Evolutionary conservation across 2,329 filamentous ascomycete genomes (phyloP).

Genomic region (Cordyceps tenuipes): DNA sequence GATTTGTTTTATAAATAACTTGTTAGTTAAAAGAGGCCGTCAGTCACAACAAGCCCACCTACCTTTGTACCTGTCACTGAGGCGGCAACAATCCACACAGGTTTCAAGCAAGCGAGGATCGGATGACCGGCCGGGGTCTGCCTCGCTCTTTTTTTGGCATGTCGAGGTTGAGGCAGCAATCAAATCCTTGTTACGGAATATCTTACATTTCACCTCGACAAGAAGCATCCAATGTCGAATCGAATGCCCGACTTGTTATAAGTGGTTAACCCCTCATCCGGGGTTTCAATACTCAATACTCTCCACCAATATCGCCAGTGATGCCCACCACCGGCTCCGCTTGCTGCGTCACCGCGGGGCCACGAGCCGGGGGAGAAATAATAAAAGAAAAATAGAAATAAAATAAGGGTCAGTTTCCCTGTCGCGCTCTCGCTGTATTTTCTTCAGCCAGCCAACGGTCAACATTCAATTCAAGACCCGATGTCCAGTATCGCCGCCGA

Average conservation of each 20-base stretch:
- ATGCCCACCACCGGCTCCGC: background rate
- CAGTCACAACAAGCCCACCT: background rate
- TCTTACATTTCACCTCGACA: background rate
- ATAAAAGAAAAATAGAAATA: too few relatives aligned
- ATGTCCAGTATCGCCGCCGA: conserved; percentile 32
- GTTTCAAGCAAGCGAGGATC: background rate
- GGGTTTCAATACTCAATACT: background rate
- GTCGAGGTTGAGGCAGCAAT: background rate
- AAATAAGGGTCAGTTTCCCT: too few relatives aligned
- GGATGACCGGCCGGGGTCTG: too few relatives aligned
- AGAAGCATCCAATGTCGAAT: too few relatives aligned
- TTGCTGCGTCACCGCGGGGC: background rate
- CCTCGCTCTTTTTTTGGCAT: background rate
- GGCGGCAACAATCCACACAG: background rate
- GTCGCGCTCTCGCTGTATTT: too few relatives aligned
- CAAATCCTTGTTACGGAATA: background rate
- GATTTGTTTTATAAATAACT: background rate
- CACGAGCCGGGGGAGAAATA: too few relatives aligned
- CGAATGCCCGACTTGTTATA: too few relatives aligned
- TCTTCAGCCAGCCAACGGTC: too few relatives aligned
- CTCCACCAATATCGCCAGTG: background rate
- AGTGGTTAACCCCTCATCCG: background rate
- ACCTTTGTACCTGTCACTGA: background rate
- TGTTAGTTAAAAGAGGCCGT: background rate
- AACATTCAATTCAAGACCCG: background rate